phyloP scores from a whole-genome alignment of 345 rosid species.

The Barbarea vulgaris region DNA sequence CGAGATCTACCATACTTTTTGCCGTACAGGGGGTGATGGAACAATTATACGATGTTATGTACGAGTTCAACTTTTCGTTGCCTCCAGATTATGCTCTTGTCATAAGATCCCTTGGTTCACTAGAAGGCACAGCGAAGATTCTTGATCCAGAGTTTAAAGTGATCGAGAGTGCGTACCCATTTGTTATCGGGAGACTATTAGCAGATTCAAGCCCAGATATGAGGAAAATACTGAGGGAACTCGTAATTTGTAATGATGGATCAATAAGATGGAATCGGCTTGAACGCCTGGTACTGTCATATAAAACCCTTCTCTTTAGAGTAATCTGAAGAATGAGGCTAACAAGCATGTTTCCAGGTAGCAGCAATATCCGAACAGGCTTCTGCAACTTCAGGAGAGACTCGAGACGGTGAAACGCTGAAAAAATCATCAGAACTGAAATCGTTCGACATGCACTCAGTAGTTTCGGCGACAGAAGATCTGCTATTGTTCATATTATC shows the following conservation, averaged over 20 bases:
- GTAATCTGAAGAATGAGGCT: background rate
- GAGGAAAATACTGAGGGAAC: conserved; percentile 89
- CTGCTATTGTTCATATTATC: conserved; percentile 77
- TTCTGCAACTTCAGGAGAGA: conserved; percentile 52
- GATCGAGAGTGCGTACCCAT: conserved; percentile 88
- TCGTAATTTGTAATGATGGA: conserved; percentile 78
- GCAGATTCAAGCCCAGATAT: conserved; percentile 94
- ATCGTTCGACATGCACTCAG: conserved; percentile 85
- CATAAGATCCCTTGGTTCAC: conserved; percentile 88
- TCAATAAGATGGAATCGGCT: conserved; percentile 94
- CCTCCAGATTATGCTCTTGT: conserved; percentile 97
- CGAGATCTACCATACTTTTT: conserved; percentile 13
- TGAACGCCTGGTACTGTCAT: conserved; percentile 75
- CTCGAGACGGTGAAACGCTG: conserved; percentile 35
- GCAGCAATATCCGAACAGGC: conserved; percentile 91
- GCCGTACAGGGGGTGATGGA: conserved; percentile 76
- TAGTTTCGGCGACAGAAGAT: conserved; percentile 92
- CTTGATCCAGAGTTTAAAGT: conserved; percentile 93
- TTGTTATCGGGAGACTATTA: conserved; percentile 83
- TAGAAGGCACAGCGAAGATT: conserved; percentile 95
- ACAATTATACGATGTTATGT: conserved; percentile 87
- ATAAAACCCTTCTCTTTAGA: background rate
- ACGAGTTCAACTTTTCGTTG: conserved; percentile 82
- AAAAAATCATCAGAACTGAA: conserved; percentile 59
- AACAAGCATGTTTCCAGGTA: conserved; percentile 48